Evolutionary conservation across 1,284 basidiomycete genomes (phyloP).

Genomic region (Cutaneotrichosporon sp.): DNA sequence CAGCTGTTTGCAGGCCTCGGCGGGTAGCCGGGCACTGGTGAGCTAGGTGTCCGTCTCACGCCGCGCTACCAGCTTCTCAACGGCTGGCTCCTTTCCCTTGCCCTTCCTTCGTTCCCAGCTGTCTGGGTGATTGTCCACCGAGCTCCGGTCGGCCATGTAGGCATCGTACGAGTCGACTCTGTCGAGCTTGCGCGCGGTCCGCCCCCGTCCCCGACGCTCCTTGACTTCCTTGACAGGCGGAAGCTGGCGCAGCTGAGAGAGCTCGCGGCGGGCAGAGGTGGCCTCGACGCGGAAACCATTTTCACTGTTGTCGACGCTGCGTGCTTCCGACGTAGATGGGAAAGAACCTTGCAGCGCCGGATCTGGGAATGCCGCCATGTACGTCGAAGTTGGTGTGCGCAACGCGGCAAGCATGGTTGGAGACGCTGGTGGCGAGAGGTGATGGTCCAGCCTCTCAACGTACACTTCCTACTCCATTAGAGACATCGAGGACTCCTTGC

Average conservation of each 20-base stretch:
- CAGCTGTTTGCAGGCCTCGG: too few relatives aligned
- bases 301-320: background rate
- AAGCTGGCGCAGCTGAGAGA: background rate
- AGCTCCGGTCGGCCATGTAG: background rate
- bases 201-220: background rate
- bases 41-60: too few relatives aligned
- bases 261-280: background rate
- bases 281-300: background rate
- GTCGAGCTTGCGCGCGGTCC: background rate
- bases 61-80: too few relatives aligned
- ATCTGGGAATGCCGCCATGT: background rate
- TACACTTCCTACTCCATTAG: too few relatives aligned
- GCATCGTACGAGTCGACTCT: background rate
- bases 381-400: too few relatives aligned
- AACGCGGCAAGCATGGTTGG: too few relatives aligned
- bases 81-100: background rate
- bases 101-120: background rate
- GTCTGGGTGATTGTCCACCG: background rate
- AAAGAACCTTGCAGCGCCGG: background rate
- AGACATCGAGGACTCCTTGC: too few relatives aligned
- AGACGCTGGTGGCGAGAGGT: too few relatives aligned
- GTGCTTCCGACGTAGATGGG: background rate
- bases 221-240: background rate
- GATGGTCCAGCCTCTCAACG: too few relatives aligned
- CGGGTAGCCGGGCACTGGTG: too few relatives aligned